Conservation (phyloP, 176 grass and related monocot species). For the Avena sativa region DNA sequence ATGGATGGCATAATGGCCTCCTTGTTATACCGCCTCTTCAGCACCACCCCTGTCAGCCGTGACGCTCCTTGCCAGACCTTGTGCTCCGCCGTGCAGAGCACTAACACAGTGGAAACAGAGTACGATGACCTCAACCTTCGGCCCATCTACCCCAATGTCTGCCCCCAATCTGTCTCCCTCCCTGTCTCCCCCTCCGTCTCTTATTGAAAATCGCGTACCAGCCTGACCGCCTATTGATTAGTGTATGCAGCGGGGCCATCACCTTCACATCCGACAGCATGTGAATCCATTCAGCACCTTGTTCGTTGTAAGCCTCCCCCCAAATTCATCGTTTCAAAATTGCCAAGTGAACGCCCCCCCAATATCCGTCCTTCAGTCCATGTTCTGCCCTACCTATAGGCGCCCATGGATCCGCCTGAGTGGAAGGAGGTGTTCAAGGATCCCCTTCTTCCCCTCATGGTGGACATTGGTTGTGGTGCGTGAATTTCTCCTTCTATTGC, state of each 20-base stretch:
- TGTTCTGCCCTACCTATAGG: conserved; percentile 26
- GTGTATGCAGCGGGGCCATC: conserved; percentile 67
- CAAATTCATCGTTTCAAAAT: background rate
- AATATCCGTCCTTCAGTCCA: no score
- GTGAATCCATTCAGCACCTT: conserved; percentile 88
- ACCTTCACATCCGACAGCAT: conserved; percentile 87
- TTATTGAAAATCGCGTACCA: background rate
- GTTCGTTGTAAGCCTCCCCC: conserved; percentile 56
- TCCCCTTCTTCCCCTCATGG: conserved; percentile 76
- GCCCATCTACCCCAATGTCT: conserved; percentile 60
- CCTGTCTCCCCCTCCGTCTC: background rate
- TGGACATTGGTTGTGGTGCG: conserved; percentile 86
- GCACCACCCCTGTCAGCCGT: background rate
- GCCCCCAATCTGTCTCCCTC: conserved; percentile 16
- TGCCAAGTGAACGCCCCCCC: no score
- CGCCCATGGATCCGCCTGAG: conserved; percentile 61
- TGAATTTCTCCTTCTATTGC: background rate
- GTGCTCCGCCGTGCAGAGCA: conserved; percentile 52
- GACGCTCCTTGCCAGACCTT: background rate
- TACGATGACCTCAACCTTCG: conserved; percentile 88
- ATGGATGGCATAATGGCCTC: conserved; percentile 23
- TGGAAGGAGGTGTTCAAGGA: conserved; percentile 75
- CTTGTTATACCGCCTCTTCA: conserved; percentile 37
- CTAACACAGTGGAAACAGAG: conserved; percentile 73
- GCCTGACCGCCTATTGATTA: background rate